Evolutionary conservation across 1,284 basidiomycete species (phyloP).

Genomic region (Fomes fomentarius): DNA sequence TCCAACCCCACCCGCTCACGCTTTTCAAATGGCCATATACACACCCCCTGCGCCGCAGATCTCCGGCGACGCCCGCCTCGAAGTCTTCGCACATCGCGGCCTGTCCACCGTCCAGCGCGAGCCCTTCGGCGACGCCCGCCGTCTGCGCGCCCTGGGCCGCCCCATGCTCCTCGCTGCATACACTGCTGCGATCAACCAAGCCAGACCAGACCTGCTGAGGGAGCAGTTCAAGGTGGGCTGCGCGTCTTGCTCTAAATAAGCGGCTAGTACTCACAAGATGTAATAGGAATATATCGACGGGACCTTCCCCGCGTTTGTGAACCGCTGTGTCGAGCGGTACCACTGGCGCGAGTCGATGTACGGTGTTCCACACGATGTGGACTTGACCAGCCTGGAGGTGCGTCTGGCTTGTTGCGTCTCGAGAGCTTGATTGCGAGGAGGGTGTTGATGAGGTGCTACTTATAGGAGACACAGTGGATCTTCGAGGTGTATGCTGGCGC

Average conservation of each 20-base stretch:
- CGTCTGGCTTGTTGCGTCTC: too few species aligned
- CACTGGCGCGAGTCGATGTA: not conserved
- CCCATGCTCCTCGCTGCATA: constrained; percentile 1
- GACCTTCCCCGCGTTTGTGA: not conserved
- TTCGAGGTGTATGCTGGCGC: constrained; percentile 12
- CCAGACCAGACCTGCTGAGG: not conserved
- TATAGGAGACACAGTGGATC: constrained; percentile 4
- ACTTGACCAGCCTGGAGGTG: not conserved
- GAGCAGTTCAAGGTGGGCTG: constrained; percentile 3
- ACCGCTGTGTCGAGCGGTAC: not conserved
- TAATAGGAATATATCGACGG: not conserved
- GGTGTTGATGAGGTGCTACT: too few species aligned
- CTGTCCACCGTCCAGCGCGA: not conserved
- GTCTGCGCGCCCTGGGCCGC: constrained; percentile 5
- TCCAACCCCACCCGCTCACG: too few species aligned
- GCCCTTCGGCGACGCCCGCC: constrained; percentile 3
- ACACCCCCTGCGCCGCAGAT: constrained; percentile 11
- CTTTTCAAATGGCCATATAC: not conserved
- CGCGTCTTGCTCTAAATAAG: not conserved
- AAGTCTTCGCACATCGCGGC: constrained; percentile 11
- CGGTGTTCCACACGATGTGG: not conserved
- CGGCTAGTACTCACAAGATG: too few species aligned
- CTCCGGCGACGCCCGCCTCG: constrained; percentile 5
- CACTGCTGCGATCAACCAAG: not conserved
- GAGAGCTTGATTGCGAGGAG: too few species aligned